Percentiles rank a stretch among this genome's conserved stretches.
phyloP scores from a whole-genome alignment of 371 early-diverging fungal species.

The Mucor indicus region DNA sequence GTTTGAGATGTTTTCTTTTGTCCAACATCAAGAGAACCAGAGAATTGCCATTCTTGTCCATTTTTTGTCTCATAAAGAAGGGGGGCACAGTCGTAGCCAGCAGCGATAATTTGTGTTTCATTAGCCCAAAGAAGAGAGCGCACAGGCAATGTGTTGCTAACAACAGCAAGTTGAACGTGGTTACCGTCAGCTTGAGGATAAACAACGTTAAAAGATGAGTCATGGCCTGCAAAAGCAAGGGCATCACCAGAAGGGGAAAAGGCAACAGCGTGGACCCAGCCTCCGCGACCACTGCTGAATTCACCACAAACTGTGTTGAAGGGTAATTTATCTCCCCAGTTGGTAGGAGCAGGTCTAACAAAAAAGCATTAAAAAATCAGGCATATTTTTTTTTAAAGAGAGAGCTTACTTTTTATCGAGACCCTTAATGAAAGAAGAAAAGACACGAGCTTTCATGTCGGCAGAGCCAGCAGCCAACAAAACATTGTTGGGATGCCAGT shows the following conservation, averaged over 20 bases:
- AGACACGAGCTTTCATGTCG: constrained; percentile 95
- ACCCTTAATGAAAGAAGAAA: constrained; percentile 94
- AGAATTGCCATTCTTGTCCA: constrained; percentile 68
- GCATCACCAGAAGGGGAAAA: constrained; percentile 91
- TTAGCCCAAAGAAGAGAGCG: constrained; percentile 76
- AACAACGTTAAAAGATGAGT: constrained; percentile 77
- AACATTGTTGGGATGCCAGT: constrained; percentile 97
- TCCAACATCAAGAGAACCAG: constrained; percentile 75
- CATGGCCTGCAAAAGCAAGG: constrained; percentile 90
- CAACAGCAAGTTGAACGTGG: constrained; percentile 55
- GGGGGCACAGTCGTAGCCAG: constrained; percentile 94
- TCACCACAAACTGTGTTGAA: constrained; percentile 94
- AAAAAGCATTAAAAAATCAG: background rate
- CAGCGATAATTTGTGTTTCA: constrained; percentile 78
- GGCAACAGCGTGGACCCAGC: constrained; percentile 93
- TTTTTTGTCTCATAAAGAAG: constrained; percentile 64
- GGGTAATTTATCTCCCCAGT: constrained; percentile 94
- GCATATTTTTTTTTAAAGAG: background rate
- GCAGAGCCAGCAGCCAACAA: constrained; percentile 92
- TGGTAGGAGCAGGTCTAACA: constrained; percentile 63
- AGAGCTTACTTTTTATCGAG: constrained; percentile 77
- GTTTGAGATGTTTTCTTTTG: constrained; percentile 54
- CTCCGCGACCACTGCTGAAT: constrained; percentile 74
- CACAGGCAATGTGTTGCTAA: constrained; percentile 73
- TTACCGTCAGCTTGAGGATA: constrained; percentile 65